Conservation (phyloP, 371 early-diverging fungal species). For the Amoeboaphelidium occidentale region DNA sequence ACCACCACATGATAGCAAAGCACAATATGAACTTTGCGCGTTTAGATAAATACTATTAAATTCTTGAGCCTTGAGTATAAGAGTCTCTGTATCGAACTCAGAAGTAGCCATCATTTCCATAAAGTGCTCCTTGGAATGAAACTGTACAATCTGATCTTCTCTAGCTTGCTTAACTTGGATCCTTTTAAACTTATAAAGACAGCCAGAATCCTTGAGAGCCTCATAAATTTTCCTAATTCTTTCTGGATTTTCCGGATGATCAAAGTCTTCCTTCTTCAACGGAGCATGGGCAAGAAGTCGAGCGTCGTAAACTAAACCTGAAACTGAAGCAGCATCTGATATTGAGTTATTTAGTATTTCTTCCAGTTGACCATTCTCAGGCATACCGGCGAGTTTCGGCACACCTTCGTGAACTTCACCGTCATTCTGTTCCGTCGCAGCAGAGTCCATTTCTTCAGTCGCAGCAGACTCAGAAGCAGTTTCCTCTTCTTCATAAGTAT, state of each 20-base stretch:
- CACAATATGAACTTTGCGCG: conserved; percentile 28
- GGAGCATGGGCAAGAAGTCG: conserved; percentile 1
- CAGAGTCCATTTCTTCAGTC: too few species aligned
- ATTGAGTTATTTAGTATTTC: too few species aligned
- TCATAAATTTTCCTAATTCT: conserved; percentile 36
- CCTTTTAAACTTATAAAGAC: conserved; percentile 21
- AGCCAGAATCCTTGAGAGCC: conserved; percentile 19
- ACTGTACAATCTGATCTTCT: conserved; percentile 23
- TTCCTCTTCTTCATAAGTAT: too few species aligned
- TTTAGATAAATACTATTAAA: conserved; percentile 47
- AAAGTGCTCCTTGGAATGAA: conserved; percentile 27
- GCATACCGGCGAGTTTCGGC: too few species aligned
- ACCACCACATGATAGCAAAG: conserved; percentile 41
- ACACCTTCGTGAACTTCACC: too few species aligned
- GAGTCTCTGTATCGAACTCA: conserved; percentile 21
- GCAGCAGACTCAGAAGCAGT: too few species aligned
- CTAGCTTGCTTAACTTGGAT: conserved; percentile 27
- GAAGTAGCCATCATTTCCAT: conserved; percentile 10
- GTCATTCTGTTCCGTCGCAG: too few species aligned
- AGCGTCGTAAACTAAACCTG: neutral
- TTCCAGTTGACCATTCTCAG: too few species aligned
- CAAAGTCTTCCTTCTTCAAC: conserved; percentile 19
- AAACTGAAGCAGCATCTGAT: too few species aligned
- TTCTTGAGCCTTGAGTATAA: conserved; percentile 13
- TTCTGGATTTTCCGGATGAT: conserved; percentile 45